phyloP scores from a whole-genome alignment of 1,284 basidiomycete genomes.

The Irpex rosettiformis region DNA sequence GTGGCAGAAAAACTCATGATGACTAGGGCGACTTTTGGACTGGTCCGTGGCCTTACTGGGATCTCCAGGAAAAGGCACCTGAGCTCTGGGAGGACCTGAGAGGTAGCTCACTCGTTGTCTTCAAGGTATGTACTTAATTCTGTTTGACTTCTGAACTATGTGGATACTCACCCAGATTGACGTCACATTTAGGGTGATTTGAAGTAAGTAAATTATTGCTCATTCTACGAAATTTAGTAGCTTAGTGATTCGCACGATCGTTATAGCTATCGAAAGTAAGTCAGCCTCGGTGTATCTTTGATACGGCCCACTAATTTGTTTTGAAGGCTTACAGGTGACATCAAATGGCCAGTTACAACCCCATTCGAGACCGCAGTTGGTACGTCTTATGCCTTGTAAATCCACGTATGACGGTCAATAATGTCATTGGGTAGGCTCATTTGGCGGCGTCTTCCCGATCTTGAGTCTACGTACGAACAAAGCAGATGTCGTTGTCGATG shows the following conservation, averaged over 20 bases:
- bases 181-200: constrained; percentile 67
- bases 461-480: constrained; percentile 92
- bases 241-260: too few species aligned
- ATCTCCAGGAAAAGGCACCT: constrained; percentile 63
- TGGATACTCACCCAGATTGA: background rate
- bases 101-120: constrained; percentile 79
- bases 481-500: constrained; percentile 89
- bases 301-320: constrained; percentile 17
- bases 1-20: background rate
- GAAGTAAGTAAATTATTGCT: constrained; percentile 69
- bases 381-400: constrained; percentile 25
- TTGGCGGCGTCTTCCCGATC: constrained; percentile 78
- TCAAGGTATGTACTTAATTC: constrained; percentile 70
- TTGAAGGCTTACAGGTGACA: constrained; percentile 82
- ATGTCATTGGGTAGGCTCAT: constrained; percentile 49
- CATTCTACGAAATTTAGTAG: too few species aligned
- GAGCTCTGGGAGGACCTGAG: constrained; percentile 58
- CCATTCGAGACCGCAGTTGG: constrained; percentile 80
- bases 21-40: constrained; percentile 75
- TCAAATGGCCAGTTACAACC: constrained; percentile 84
- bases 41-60: constrained; percentile 78
- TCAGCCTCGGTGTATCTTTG: constrained; percentile 26
- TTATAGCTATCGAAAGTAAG: constrained; percentile 77
- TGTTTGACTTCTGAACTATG: background rate
- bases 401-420: background rate